Evolutionary conservation across 2,329 filamentous ascomycete species (phyloP).

Genomic region (Aspergillus fumigatus): DNA sequence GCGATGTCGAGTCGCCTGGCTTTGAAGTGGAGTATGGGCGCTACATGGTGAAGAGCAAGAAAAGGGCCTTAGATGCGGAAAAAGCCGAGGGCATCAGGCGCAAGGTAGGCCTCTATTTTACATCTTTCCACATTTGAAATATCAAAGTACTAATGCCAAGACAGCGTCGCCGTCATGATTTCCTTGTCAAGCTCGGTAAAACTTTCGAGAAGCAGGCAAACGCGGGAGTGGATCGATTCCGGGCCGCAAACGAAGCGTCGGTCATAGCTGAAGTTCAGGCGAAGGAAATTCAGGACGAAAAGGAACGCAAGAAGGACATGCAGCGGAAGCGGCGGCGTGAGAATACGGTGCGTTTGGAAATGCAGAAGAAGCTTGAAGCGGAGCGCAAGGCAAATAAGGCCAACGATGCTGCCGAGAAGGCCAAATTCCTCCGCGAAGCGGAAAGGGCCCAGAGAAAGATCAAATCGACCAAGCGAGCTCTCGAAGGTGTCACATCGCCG

Average conservation of each 20-base stretch:
- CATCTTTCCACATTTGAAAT: neutral
- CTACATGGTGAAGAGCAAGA: slow-evolving; percentile 54
- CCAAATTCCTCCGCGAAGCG: slow-evolving; percentile 76
- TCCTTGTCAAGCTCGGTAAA: slow-evolving; percentile 53
- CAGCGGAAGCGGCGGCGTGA: slow-evolving; percentile 93
- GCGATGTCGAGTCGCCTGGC: slow-evolving; percentile 52
- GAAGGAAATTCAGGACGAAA: slow-evolving; percentile 86
- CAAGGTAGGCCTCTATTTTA: slow-evolving; percentile 49
- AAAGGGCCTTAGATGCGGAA: slow-evolving; percentile 65
- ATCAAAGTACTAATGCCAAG: slow-evolving; percentile 9
- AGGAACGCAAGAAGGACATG: slow-evolving; percentile 99
- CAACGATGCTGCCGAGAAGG: slow-evolving; percentile 75
- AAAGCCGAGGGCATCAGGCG: slow-evolving; percentile 59
- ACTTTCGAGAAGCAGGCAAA: slow-evolving; percentile 65
- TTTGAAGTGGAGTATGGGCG: slow-evolving; percentile 50
- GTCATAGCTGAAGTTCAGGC: slow-evolving; percentile 84
- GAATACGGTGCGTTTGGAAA: slow-evolving; percentile 86
- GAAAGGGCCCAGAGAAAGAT: slow-evolving; percentile 91
- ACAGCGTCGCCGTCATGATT: slow-evolving; percentile 56
- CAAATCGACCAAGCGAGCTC: slow-evolving; percentile 78
- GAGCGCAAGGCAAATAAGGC: slow-evolving; percentile 72
- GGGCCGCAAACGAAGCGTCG: slow-evolving; percentile 70
- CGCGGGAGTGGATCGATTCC: slow-evolving; percentile 70
- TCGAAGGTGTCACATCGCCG: slow-evolving; percentile 71
- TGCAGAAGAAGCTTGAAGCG: slow-evolving; percentile 75